Conservation (phyloP, 352 stramenopile species). For the Phytophthora citrophthora region DNA sequence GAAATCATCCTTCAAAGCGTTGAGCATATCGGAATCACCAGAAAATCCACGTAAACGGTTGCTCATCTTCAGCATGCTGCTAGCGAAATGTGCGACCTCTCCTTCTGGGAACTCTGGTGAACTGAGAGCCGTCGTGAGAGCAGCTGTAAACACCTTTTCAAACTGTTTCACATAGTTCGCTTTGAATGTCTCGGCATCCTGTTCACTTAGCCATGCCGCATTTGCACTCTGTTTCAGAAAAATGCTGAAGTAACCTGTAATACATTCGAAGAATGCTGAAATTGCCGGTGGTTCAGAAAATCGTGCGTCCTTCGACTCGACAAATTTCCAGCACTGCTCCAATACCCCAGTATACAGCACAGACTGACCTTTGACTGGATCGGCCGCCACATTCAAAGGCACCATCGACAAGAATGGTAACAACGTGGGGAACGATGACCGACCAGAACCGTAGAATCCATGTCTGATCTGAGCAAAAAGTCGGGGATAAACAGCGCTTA, state of each 20-base stretch:
- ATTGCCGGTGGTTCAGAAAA: conserved; percentile 65
- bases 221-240: conserved; percentile 58
- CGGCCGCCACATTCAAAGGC: conserved; percentile 61
- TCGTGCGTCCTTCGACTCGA: conserved; percentile 58
- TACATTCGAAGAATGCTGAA: conserved; percentile 74
- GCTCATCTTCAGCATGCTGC: conserved; percentile 53
- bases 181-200: conserved; percentile 26
- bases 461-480: conserved; percentile 78
- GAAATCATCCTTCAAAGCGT: conserved; percentile 41
- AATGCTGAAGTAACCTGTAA: conserved; percentile 69
- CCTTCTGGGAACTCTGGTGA: conserved; percentile 41
- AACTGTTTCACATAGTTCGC: conserved; percentile 69
- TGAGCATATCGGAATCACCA: conserved; percentile 23
- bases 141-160: conserved; percentile 61
- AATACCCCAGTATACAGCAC: conserved; percentile 67
- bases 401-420: conserved; percentile 78
- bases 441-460: conserved; percentile 79
- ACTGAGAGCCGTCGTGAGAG: conserved; percentile 47
- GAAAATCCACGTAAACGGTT: conserved; percentile 41
- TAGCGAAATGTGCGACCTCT: conserved; percentile 48
- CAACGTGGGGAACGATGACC: conserved; percentile 69
- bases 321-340: conserved; percentile 76
- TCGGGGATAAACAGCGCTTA: conserved; percentile 65
- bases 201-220: conserved; percentile 32
- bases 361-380: conserved; percentile 47